These are phyloP conservation scores for Dovyalis caffra DNA, from an alignment of 345 rosid species.

Conservation along the genomic window DNA sequence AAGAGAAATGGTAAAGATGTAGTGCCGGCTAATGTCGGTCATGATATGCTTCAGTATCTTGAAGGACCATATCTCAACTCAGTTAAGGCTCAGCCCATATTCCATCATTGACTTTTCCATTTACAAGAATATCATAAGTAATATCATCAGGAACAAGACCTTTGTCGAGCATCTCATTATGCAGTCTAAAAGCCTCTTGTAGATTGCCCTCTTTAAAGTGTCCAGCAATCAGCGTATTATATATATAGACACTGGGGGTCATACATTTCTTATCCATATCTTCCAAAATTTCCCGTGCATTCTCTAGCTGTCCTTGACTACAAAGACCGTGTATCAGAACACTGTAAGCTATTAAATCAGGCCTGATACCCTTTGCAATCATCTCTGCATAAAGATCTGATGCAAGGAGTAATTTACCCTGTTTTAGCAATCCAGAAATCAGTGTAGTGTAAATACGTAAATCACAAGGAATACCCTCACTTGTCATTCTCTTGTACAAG, in stretches of 20 bases:
- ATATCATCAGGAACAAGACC: slow-evolving; percentile 66
- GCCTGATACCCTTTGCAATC: slow-evolving; percentile 54
- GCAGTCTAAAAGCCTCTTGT: slow-evolving; percentile 68
- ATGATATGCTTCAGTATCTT: not conserved
- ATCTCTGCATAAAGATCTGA: slow-evolving; percentile 64
- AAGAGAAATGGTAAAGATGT: not conserved
- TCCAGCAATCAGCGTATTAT: slow-evolving; percentile 64
- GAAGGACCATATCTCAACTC: not conserved
- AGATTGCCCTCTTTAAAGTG: slow-evolving; percentile 64
- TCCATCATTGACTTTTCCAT: slow-evolving; percentile 34
- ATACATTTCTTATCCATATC: slow-evolving; percentile 57
- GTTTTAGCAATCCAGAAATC: slow-evolving; percentile 65
- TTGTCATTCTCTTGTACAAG: slow-evolving; percentile 57
- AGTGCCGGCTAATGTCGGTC: not conserved
- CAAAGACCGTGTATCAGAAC: slow-evolving; percentile 63
- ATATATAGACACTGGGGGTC: slow-evolving; percentile 60
- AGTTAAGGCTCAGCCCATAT: not conserved
- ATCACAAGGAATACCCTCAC: slow-evolving; percentile 54
- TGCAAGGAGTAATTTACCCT: slow-evolving; percentile 54
- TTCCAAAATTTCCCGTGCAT: slow-evolving; percentile 53
- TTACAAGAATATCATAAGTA: slow-evolving; percentile 67
- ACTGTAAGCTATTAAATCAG: slow-evolving; percentile 47
- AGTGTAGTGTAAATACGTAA: slow-evolving; percentile 62
- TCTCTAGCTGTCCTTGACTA: slow-evolving; percentile 51
- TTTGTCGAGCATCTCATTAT: slow-evolving; percentile 79